Percentiles rank a stretch among this genome's conserved stretches.
phyloP scores from a whole-genome alignment of 257 asterid species.

The Linderniella brevidens region DNA sequence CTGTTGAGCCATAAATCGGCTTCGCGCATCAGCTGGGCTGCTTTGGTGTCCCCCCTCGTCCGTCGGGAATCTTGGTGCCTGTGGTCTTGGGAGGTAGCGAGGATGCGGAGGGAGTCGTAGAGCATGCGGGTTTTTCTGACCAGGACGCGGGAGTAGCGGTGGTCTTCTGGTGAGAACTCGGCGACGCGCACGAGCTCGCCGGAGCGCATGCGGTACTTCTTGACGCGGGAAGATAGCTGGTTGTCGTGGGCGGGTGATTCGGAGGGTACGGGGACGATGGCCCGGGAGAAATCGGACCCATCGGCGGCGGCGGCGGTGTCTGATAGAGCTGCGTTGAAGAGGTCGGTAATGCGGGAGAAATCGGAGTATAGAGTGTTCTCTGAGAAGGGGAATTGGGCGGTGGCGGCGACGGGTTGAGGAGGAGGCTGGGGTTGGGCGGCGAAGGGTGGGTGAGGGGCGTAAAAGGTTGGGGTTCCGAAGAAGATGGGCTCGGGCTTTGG shows the following conservation, averaged over 20 bases:
- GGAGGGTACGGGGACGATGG: too few relatives aligned
- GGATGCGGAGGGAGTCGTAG: constrained; percentile 56
- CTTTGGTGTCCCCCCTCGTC: constrained; percentile 54
- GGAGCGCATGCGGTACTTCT: constrained; percentile 50
- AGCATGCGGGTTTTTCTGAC: constrained; percentile 51
- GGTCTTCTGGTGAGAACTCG: constrained; percentile 48
- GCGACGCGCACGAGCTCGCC: constrained; percentile 63
- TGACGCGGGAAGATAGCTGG: too few relatives aligned
- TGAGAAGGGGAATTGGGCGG: neutral
- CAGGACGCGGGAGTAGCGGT: constrained; percentile 23
- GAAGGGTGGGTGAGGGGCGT: neutral
- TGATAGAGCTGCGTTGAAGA: neutral
- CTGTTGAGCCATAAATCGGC: constrained; percentile 57
- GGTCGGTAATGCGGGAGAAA: too few relatives aligned
- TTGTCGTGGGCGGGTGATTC: constrained; percentile 15
- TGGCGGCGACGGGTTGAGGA: neutral
- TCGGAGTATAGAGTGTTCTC: too few relatives aligned
- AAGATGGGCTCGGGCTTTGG: neutral
- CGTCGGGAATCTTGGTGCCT: constrained; percentile 64
- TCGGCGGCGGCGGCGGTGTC: neutral
- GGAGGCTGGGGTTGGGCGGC: too few relatives aligned
- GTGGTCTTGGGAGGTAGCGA: constrained; percentile 40
- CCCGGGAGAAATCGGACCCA: too few relatives aligned
- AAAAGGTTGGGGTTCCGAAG: too few relatives aligned
- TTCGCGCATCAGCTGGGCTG: constrained; percentile 43